Conservation (phyloP, 345 rosid genomes). For the Euclidium syriacum region DNA sequence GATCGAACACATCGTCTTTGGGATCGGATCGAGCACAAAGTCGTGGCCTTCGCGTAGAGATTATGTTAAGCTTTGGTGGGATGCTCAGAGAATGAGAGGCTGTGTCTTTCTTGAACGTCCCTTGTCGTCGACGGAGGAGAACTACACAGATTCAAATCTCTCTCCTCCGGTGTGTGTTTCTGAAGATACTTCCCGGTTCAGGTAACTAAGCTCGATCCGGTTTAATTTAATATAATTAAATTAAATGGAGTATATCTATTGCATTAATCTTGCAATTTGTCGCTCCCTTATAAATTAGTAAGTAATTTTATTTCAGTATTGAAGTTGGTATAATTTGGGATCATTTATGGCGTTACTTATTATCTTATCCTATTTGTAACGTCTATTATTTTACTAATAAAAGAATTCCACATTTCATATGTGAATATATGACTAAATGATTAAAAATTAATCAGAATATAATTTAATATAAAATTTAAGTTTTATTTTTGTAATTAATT, state of each 20-base stretch:
- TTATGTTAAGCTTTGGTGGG: constrained; percentile 76
- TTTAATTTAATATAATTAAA: not conserved
- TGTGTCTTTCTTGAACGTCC: constrained; percentile 51
- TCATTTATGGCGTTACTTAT: not conserved
- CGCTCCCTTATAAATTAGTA: too few species aligned
- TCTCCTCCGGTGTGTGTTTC: constrained; percentile 72
- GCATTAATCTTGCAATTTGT: too few species aligned
- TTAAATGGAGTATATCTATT: too few species aligned
- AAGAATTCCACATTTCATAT: too few species aligned
- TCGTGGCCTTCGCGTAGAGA: constrained; percentile 60
- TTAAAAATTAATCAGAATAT: not conserved
- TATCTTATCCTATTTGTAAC: not conserved
- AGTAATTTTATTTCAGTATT: too few species aligned
- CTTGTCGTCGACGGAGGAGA: constrained; percentile 19
- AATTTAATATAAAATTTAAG: too few species aligned
- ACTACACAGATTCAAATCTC: constrained; percentile 19
- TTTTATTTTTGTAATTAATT: too few species aligned
- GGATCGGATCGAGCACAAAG: constrained; percentile 48
- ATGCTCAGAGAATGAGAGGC: constrained; percentile 51
- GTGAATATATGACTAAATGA: too few species aligned
- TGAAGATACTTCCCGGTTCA: constrained; percentile 61
- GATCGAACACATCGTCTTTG: constrained; percentile 61
- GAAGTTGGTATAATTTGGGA: too few species aligned
- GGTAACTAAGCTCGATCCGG: constrained; percentile 1
- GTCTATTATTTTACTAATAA: not conserved